Conservation (phyloP, 257 asterid species). For the Solanum peruvianum region DNA sequence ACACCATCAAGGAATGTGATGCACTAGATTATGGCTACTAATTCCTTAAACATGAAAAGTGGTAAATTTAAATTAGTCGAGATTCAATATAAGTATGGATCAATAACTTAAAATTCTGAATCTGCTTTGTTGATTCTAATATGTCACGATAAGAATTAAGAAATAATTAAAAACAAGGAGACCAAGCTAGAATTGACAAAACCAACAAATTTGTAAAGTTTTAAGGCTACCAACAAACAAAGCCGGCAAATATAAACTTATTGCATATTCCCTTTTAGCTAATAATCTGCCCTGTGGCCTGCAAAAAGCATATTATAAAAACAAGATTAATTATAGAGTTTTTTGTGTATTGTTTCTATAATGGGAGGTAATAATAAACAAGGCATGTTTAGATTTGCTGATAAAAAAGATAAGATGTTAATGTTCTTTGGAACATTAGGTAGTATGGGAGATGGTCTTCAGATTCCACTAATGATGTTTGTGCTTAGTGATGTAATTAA, state of each 20-base stretch:
- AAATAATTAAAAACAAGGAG: neutral
- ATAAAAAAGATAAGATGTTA: constrained; percentile 43
- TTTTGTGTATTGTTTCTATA: neutral
- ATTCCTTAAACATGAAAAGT: too few relatives aligned
- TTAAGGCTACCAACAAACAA: constrained; percentile 1
- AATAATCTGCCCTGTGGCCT: constrained; percentile 16
- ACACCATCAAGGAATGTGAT: neutral
- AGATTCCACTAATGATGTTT: constrained; percentile 69
- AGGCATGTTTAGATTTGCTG: constrained; percentile 75
- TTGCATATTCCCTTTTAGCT: neutral
- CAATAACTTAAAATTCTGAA: neutral
- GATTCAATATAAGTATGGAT: too few relatives aligned
- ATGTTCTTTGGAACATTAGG: constrained; percentile 71
- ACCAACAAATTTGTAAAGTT: neutral
- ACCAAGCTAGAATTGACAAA: neutral
- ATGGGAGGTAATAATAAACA: constrained; percentile 18
- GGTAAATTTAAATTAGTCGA: too few relatives aligned
- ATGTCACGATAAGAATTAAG: neutral
- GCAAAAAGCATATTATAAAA: constrained; percentile 22
- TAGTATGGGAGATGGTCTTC: constrained; percentile 89
- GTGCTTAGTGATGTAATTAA: constrained; percentile 69
- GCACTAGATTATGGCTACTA: neutral
- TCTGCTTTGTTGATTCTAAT: fast-evolving
- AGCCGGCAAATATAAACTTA: constrained; percentile 35
- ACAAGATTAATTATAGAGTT: neutral